Evolutionary conservation across 2,329 filamentous ascomycete genomes (phyloP).

Genomic region (Bisporella sp.): DNA sequence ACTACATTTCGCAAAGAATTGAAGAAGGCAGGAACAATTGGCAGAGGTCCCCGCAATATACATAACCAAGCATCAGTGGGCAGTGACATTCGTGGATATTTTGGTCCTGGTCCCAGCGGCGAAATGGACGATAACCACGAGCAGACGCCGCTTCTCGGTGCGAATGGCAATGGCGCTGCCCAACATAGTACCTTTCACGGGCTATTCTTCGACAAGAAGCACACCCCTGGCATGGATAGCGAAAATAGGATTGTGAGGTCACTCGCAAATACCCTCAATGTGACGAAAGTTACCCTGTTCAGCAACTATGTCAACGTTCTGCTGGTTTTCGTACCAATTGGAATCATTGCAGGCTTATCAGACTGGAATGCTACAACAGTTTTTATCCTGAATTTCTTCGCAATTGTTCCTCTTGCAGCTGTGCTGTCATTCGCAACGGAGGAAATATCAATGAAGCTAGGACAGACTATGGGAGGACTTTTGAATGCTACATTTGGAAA

Average conservation of each 20-base stretch:
- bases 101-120: too few species aligned
- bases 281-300: conserved; percentile 23
- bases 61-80: too few species aligned
- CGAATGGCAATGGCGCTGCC: conserved; percentile 7
- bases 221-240: conserved; percentile 24
- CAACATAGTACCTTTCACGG: conserved; percentile 15
- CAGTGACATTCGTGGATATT: too few species aligned
- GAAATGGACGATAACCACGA: neutral
- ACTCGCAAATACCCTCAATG: conserved; percentile 16
- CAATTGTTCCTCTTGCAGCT: conserved; percentile 47
- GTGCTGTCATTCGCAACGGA: conserved; percentile 35
- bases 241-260: conserved; percentile 15
- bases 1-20: neutral
- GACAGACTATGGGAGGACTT: conserved; percentile 48
- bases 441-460: conserved; percentile 42
- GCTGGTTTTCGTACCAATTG: conserved; percentile 68
- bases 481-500: conserved; percentile 43
- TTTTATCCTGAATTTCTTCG: conserved; percentile 53
- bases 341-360: conserved; percentile 55
- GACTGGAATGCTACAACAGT: conserved; percentile 44
- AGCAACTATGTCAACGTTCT: conserved; percentile 62
- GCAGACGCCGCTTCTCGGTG: neutral
- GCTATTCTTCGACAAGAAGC: conserved; percentile 17
- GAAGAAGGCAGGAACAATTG: neutral
- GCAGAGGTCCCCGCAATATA: too few species aligned